These are phyloP conservation scores for Sisymbrium altissimum DNA, from an alignment of 345 rosid species.

Conservation along the genomic window DNA sequence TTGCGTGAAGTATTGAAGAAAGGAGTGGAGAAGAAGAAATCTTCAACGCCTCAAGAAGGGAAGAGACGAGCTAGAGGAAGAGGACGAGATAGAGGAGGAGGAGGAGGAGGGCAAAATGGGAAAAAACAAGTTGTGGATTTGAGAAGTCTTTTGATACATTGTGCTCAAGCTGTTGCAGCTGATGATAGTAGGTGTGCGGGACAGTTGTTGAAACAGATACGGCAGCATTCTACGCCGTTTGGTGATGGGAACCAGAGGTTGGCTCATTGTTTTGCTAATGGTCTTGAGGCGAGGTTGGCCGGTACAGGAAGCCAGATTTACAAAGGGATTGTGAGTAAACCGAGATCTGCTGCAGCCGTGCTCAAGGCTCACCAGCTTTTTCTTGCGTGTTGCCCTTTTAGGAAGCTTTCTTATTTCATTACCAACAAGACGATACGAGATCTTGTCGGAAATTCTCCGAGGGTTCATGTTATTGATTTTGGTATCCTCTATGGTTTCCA, in stretches of 20 bases:
- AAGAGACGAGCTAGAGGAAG: slow-evolving; percentile 41
- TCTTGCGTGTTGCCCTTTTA: slow-evolving; percentile 76
- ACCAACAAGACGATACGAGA: slow-evolving; percentile 51
- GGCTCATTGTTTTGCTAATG: slow-evolving; percentile 79
- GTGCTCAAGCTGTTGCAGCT: slow-evolving; percentile 87
- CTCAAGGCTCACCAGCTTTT: slow-evolving; percentile 76
- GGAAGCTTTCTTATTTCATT: slow-evolving; percentile 63
- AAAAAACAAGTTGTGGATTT: slow-evolving; percentile 78
- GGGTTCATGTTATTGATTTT: slow-evolving; percentile 84
- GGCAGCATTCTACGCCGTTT: slow-evolving; percentile 69
- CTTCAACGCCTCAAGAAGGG: slow-evolving; percentile 30
- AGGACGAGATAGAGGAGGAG: slow-evolving; percentile 44
- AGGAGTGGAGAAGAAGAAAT: slow-evolving; percentile 42
- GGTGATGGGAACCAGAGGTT: slow-evolving; percentile 90
- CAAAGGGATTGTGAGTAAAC: slow-evolving; percentile 55
- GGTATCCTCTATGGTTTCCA: slow-evolving; percentile 93
- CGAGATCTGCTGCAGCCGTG: slow-evolving; percentile 66
- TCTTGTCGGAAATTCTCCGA: slow-evolving; percentile 44
- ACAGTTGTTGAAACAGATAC: slow-evolving; percentile 74
- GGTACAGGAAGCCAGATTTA: slow-evolving; percentile 74
- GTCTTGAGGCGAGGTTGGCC: slow-evolving; percentile 82
- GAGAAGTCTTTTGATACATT: slow-evolving; percentile 67
- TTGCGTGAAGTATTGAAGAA: slow-evolving; percentile 59
- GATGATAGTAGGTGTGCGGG: slow-evolving; percentile 59
- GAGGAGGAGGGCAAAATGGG: slow-evolving; percentile 43